A percentile compares a stretch with the other conserved stretches of the same genome.
Evolutionary conservation across 2,329 filamentous ascomycete species (phyloP).

Genomic region (Rhynchosporium agropyri): DNA sequence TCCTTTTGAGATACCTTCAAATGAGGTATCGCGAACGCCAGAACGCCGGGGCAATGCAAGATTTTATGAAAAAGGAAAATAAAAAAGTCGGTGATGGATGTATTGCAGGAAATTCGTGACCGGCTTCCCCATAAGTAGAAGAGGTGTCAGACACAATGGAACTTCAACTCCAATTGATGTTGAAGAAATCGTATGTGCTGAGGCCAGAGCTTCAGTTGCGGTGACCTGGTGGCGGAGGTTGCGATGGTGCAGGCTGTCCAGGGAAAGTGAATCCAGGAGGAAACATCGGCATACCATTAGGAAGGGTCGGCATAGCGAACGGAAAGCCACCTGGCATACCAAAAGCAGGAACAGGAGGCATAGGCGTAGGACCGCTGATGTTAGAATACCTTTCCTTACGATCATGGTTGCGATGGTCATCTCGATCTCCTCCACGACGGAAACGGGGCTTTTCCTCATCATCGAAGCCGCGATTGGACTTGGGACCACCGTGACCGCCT

Average conservation of each 20-base stretch:
- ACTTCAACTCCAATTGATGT: conserved; percentile 13
- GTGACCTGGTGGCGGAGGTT: conserved; percentile 37
- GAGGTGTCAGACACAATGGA: too few relatives aligned
- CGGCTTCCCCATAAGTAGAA: too few relatives aligned
- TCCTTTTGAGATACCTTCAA: background rate
- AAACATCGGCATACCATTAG: conserved; percentile 55
- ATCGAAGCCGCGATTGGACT: conserved; percentile 49
- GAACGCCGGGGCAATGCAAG: conserved; percentile 22
- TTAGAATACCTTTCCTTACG: conserved; percentile 27
- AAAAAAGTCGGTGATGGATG: background rate
- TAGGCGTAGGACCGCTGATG: conserved; percentile 30
- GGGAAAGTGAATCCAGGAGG: conserved; percentile 50
- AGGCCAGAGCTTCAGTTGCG: conserved; percentile 4
- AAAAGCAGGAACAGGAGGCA: conserved; percentile 35
- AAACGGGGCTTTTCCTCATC: conserved; percentile 38
- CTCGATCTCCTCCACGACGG: conserved; percentile 30
- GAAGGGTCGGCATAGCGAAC: conserved; percentile 49
- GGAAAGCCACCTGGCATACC: conserved; percentile 36
- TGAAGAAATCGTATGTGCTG: too few relatives aligned
- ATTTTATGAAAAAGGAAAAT: too few relatives aligned
- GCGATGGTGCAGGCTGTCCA: conserved; percentile 33
- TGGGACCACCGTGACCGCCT: conserved; percentile 65
- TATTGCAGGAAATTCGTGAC: background rate
- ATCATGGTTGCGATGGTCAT: conserved; percentile 30
- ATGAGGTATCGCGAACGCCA: conserved; percentile 12